A percentile compares a stretch with the other conserved stretches of the same genome.
Evolutionary conservation across 2,329 filamentous ascomycete species (phyloP).

Genomic region (Penicillium sclerotiorum): DNA sequence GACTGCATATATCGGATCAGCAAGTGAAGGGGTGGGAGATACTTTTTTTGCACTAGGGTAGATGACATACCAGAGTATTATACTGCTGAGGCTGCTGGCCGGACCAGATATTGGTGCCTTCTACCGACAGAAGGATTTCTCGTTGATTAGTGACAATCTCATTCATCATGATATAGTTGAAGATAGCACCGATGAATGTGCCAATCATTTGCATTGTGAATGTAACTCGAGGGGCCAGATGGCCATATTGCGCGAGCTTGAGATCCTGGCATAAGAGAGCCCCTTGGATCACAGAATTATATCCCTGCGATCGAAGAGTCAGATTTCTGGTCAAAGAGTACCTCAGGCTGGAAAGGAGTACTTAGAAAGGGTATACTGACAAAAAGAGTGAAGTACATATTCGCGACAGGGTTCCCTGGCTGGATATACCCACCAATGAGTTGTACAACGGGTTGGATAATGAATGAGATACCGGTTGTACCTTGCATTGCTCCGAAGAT

Average conservation of each 20-base stretch:
- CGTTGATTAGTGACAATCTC: constrained; percentile 49
- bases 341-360: background rate
- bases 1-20: background rate
- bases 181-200: constrained; percentile 32
- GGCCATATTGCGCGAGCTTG: constrained; percentile 40
- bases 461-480: constrained; percentile 45
- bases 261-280: constrained; percentile 16
- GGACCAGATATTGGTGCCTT: constrained; percentile 53
- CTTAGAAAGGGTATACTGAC: background rate
- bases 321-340: background rate
- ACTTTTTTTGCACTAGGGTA: too few species aligned
- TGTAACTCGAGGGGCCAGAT: constrained; percentile 47
- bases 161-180: constrained; percentile 52
- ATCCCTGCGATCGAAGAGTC: constrained; percentile 19
- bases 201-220: constrained; percentile 41
- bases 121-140: constrained; percentile 43
- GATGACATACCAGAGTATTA: constrained; percentile 45
- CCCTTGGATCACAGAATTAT: constrained; percentile 28
- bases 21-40: too few species aligned
- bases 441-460: constrained; percentile 44
- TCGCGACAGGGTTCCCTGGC: constrained; percentile 33
- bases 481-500: constrained; percentile 46
- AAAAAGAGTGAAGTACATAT: constrained; percentile 32
- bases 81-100: constrained; percentile 52
- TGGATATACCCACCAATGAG: constrained; percentile 55